Conservation (phyloP, 208 protist species). For the Leptomonas seymouri region DNA sequence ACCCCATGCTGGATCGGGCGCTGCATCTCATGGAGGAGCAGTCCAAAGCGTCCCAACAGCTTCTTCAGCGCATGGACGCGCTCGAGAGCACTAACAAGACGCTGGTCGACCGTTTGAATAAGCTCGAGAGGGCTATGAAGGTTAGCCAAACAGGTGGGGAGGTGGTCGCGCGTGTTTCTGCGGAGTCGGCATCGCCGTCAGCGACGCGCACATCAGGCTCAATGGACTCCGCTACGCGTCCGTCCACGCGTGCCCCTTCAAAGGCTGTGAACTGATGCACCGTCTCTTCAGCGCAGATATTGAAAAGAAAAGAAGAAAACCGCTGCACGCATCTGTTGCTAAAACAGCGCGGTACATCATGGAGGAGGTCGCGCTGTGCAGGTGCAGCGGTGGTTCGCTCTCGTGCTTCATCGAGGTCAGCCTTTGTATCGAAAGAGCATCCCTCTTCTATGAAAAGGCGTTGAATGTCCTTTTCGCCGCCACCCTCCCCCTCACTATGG, state of each 20-base stretch:
- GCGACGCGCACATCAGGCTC: constrained; percentile 27
- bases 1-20: constrained; percentile 11
- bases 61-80: constrained; percentile 23
- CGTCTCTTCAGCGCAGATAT: background rate
- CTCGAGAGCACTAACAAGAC: constrained; percentile 26
- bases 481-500: background rate
- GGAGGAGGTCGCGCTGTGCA: too few relatives aligned
- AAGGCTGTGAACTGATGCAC: constrained; percentile 20
- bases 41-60: constrained; percentile 16
- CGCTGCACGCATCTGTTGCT: background rate
- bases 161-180: constrained; percentile 16
- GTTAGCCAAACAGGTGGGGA: background rate
- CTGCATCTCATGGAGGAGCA: constrained; percentile 33
- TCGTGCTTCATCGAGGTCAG: too few relatives aligned
- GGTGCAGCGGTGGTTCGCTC: too few relatives aligned
- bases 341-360: too few relatives aligned
- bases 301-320: constrained; percentile 25
- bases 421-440: too few relatives aligned
- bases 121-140: constrained; percentile 10
- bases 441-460: too few relatives aligned
- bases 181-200: constrained; percentile 24
- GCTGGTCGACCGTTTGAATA: constrained; percentile 18
- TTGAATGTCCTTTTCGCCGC: too few relatives aligned
- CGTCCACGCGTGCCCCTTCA: constrained; percentile 32
- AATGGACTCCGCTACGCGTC: constrained; percentile 10